These are phyloP conservation scores for Xylaria sp. DNA, from an alignment of 2,329 filamentous ascomycete genomes.

Conservation along the genomic window DNA sequence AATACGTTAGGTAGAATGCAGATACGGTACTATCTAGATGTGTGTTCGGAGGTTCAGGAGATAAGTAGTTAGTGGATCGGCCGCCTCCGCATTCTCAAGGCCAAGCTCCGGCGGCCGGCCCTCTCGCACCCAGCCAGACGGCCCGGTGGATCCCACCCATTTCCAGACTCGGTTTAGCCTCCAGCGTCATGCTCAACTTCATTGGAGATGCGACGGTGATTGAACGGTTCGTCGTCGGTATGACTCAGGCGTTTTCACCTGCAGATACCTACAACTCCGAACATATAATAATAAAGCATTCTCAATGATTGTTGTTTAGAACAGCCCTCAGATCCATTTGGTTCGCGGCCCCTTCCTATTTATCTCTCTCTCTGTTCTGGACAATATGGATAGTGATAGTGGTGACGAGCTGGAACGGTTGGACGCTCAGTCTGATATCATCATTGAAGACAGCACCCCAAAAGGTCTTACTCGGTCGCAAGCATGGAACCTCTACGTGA, in stretches of 20 bases:
- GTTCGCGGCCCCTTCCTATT: not conserved
- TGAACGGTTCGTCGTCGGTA: no score
- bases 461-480: conserved; percentile 38
- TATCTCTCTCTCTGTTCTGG: not conserved
- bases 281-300: not conserved
- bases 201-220: no score
- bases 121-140: no score
- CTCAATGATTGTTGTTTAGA: not conserved
- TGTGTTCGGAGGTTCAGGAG: not conserved
- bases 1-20: no score
- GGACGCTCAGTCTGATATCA: not conserved
- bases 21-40: no score
- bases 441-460: not conserved
- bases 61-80: not conserved
- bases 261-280: no score
- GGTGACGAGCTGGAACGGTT: not conserved
- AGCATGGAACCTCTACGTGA: conserved; percentile 49
- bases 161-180: not conserved
- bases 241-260: no score
- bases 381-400: conserved; percentile 13
- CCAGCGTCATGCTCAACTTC: no score
- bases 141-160: not conserved
- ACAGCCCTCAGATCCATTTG: not conserved
- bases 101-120: conserved; percentile 17
- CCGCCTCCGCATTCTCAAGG: not conserved